Evolutionary conservation across 345 rosid species (phyloP), one percentile per base, ranked within the genome.

Genomic region (Noccaea caerulescens): DNA sequence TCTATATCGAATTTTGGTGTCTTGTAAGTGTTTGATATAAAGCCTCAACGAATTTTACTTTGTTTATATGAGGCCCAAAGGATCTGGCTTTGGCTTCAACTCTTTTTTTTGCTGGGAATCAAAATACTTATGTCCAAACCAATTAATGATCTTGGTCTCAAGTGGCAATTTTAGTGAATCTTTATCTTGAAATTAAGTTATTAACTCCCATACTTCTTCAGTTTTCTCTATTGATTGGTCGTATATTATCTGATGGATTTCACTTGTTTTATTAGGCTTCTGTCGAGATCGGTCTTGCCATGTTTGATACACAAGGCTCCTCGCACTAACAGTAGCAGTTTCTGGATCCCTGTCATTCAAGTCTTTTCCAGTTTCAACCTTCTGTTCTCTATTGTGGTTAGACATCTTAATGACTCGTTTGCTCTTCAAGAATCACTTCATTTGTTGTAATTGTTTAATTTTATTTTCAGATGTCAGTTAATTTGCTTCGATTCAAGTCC

Each of bases 291-390:
- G 20, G 77, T 80, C 38, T 73, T 80, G 25, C 95, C 95, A 5
- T 87, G 84, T 80, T 10, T 82, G 76, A 75, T 84, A 58, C 95
- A 84, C 77, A 87, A 85, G 67, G 80, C 81, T 82, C 92, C 90
- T 44, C 85, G 81, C n/a, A 76, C 64, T 32, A 87, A 86, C 79
- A 85, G 90, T 68, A 88, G 98, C 73, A 86, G 89, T 64, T 87
- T 93, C 82, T 90, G 97, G 98, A 83, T 90, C 81, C 91, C 97
- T 8, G 77, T 84, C 14, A 80, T 93, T 76, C 97, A 90, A 87
- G 82, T 93, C 56, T 56, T 90, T 51, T 84, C 85, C 63, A 85
- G 98, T 77, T 87, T 88, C 80, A 85, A 83, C 73, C 84, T 90
- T 57, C 73, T 87, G 23, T 63, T 88, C 54, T 83, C 95, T 8